Conservation (phyloP, 305 asterid species). For the Lippia alba region DNA sequence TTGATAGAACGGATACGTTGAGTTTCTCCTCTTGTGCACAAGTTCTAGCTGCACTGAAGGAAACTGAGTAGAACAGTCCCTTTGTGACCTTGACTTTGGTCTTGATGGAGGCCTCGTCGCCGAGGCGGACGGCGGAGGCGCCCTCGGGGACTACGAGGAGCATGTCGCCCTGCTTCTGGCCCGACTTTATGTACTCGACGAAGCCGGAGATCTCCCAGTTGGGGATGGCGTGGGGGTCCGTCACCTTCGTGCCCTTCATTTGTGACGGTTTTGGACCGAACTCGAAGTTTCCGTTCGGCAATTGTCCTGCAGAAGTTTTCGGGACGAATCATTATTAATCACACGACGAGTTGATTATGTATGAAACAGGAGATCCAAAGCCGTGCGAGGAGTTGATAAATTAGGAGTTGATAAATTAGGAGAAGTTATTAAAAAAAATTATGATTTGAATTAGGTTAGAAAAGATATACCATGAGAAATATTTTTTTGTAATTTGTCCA, state of each 20-base stretch:
- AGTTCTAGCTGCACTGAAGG: conserved; percentile 70
- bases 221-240: conserved; percentile 56
- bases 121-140: conserved; percentile 67
- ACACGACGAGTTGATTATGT: too few species aligned
- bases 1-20: conserved; percentile 57
- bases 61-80: conserved; percentile 59
- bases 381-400: too few species aligned
- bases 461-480: too few species aligned
- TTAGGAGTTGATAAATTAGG: too few species aligned
- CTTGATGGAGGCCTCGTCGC: conserved; percentile 67
- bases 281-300: conserved; percentile 75
- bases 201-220: conserved; percentile 68
- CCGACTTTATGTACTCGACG: conserved; percentile 69
- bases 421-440: too few species aligned
- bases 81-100: conserved; percentile 51
- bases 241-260: conserved; percentile 63
- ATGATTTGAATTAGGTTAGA: too few species aligned
- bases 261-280: conserved; percentile 66
- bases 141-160: conserved; percentile 79
- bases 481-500: too few species aligned
- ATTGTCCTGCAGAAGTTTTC: conserved; percentile 44
- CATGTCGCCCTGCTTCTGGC: conserved; percentile 82
- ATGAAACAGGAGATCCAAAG: too few species aligned
- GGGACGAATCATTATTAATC: too few species aligned
- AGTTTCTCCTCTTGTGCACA: conserved; percentile 75